These are phyloP conservation scores for Myxozyma geophila DNA, from an alignment of 805 yeast genomes.

Conservation along the genomic window DNA sequence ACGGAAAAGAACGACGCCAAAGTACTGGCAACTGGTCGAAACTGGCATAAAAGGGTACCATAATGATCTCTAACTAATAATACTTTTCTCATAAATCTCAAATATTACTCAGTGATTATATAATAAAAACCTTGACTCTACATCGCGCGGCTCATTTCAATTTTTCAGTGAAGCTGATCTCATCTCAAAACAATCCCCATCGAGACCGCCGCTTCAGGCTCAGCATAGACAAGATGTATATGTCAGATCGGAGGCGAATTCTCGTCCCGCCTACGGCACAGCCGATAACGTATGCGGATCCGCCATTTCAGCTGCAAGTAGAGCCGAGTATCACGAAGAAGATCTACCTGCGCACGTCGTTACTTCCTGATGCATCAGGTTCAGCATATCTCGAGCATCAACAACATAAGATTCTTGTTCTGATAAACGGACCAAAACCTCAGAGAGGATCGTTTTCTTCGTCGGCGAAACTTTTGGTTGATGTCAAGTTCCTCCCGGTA, in stretches of 20 bases:
- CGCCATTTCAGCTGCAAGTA: neutral
- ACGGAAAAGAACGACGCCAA: slow-evolving; percentile 33
- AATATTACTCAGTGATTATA: neutral
- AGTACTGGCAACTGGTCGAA: slow-evolving; percentile 22
- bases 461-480: slow-evolving; percentile 67
- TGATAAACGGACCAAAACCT: slow-evolving; percentile 90
- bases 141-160: slow-evolving; percentile 1
- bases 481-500: slow-evolving; percentile 58
- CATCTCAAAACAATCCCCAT: neutral
- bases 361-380: slow-evolving; percentile 75
- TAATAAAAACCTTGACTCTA: neutral
- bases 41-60: slow-evolving; percentile 18
- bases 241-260: slow-evolving; percentile 39
- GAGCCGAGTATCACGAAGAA: slow-evolving; percentile 40
- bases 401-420: slow-evolving; percentile 62
- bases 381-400: slow-evolving; percentile 78
- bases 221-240: slow-evolving; percentile 5
- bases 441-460: slow-evolving; percentile 72
- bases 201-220: neutral
- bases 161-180: neutral
- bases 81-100: neutral
- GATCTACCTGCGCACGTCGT: slow-evolving; percentile 59
- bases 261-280: slow-evolving; percentile 34
- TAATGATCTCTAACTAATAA: neutral
- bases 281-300: slow-evolving; percentile 21